phyloP scores from a whole-genome alignment of 805 yeast genomes.

The Limtongia smithiae region DNA sequence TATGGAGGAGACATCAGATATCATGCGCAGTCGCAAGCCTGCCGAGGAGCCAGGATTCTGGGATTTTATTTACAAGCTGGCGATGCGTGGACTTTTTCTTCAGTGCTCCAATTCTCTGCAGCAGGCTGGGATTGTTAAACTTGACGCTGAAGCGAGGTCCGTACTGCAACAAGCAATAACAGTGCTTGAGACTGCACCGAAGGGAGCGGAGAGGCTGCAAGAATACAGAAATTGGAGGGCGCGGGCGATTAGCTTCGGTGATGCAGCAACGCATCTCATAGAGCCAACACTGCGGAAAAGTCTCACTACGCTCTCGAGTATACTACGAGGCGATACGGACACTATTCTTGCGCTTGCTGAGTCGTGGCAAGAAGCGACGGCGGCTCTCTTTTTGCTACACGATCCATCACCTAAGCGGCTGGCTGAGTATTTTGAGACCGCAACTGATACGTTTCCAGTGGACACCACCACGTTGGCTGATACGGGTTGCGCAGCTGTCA shows the following conservation, averaged over 20 bases:
- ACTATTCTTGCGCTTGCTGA: conserved; percentile 30
- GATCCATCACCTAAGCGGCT: conserved; percentile 35
- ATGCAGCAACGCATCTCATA: conserved; percentile 22
- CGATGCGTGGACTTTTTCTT: conserved; percentile 28
- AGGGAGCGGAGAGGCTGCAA: conserved; percentile 15
- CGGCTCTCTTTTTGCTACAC: conserved; percentile 33
- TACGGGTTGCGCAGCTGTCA: conserved; percentile 33
- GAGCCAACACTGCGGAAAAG: conserved; percentile 26
- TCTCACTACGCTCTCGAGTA: conserved; percentile 29
- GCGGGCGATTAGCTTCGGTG: conserved; percentile 28
- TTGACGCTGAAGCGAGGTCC: conserved; percentile 26
- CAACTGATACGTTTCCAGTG: conserved; percentile 29
- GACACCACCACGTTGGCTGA: conserved; percentile 34
- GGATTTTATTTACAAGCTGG: conserved; percentile 27
- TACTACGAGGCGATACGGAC: conserved; percentile 34
- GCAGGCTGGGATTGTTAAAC: conserved; percentile 19
- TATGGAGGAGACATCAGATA: conserved; percentile 23
- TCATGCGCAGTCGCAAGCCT: conserved; percentile 27
- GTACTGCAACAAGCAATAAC: conserved; percentile 20
- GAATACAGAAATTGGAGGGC: conserved; percentile 34
- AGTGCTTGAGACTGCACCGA: conserved; percentile 32
- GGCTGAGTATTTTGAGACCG: conserved; percentile 32
- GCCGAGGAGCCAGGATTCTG: conserved; percentile 28
- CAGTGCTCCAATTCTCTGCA: conserved; percentile 26
- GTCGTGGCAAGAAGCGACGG: conserved; percentile 37